A percentile compares a stretch with the other conserved stretches of the same genome.
Evolutionary conservation across 1,284 basidiomycete species (phyloP).

Genomic region (Cryptococcus sp.): DNA sequence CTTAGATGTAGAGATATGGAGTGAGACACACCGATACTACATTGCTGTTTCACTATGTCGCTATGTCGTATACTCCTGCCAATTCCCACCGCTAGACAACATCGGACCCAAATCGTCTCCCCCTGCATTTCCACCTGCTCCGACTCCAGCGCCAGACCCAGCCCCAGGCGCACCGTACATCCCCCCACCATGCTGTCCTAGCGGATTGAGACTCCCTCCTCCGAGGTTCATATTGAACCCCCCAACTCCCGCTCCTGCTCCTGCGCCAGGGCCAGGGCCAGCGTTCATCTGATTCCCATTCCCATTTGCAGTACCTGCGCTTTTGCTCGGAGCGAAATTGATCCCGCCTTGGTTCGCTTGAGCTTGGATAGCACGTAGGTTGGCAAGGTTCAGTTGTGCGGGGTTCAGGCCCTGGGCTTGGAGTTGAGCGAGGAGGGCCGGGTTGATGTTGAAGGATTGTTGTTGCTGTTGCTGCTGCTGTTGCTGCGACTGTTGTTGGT

Average conservation of each 20-base stretch:
- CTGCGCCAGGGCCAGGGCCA: slow-evolving; percentile 1
- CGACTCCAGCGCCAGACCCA: background rate
- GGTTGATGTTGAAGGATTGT: slow-evolving; percentile 53
- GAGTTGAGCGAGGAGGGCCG: slow-evolving; percentile 62
- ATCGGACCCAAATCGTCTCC: background rate
- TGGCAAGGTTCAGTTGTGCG: slow-evolving; percentile 54
- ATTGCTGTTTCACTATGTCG: too few species aligned
- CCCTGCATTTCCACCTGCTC: background rate
- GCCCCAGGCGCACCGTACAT: background rate
- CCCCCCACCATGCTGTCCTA: background rate
- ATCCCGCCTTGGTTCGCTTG: slow-evolving; percentile 2
- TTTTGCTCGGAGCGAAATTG: background rate
- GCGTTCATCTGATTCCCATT: slow-evolving; percentile 13
- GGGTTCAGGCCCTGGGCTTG: slow-evolving; percentile 63
- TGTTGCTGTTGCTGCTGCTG: slow-evolving; percentile 41
- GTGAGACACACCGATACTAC: too few species aligned
- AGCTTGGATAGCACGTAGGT: background rate
- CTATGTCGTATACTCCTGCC: background rate
- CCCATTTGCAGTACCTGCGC: slow-evolving; percentile 59
- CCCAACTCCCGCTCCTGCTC: background rate
- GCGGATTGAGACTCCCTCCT: slow-evolving; percentile 3
- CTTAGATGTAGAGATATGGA: too few species aligned
- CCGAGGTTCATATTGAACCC: background rate
- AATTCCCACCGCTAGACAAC: background rate
- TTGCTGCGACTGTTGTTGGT: slow-evolving; percentile 50